These are phyloP conservation scores for Capillidium rhysosporum DNA, from an alignment of 371 early-diverging fungal species.

Conservation along the genomic window DNA sequence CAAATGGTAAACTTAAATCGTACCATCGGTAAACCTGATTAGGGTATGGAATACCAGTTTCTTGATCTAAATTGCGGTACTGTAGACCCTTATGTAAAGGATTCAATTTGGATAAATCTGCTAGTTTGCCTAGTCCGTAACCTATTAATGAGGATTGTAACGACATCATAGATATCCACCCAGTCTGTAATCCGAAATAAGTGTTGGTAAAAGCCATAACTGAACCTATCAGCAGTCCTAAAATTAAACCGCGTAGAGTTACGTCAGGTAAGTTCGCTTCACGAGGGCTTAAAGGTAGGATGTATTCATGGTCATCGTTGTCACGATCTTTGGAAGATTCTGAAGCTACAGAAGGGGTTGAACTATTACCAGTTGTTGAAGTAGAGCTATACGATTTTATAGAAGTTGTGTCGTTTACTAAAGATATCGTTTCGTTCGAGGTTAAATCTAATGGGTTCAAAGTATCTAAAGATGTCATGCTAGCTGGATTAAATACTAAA, in stretches of 20 bases:
- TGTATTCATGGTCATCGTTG: neutral
- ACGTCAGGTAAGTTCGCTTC: neutral
- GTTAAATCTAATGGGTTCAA: too few species aligned
- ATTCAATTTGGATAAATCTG: conserved; percentile 11
- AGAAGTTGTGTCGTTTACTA: too few species aligned
- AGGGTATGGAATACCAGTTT: neutral
- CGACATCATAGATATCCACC: conserved; percentile 78
- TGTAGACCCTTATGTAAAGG: too few species aligned
- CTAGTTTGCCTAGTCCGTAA: conserved; percentile 38
- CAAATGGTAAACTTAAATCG: conserved; percentile 22
- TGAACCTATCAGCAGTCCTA: conserved; percentile 44
- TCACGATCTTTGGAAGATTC: neutral
- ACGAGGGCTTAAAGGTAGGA: neutral
- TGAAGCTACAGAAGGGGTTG: neutral
- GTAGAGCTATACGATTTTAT: too few species aligned
- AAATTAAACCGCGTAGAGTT: conserved; percentile 24
- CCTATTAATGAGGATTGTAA: conserved; percentile 61
- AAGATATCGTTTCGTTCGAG: too few species aligned
- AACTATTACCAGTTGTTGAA: too few species aligned
- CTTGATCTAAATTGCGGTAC: neutral
- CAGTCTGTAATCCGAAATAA: conserved; percentile 71
- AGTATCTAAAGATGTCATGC: too few species aligned
- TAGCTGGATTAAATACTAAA: too few species aligned
- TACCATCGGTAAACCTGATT: conserved; percentile 1
- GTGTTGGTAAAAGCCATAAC: conserved; percentile 63